A percentile compares a stretch with the other conserved stretches of the same genome.
Evolutionary conservation across 2,329 filamentous ascomycete genomes (phyloP).

Genomic region (Stachybotrys chartarum): DNA sequence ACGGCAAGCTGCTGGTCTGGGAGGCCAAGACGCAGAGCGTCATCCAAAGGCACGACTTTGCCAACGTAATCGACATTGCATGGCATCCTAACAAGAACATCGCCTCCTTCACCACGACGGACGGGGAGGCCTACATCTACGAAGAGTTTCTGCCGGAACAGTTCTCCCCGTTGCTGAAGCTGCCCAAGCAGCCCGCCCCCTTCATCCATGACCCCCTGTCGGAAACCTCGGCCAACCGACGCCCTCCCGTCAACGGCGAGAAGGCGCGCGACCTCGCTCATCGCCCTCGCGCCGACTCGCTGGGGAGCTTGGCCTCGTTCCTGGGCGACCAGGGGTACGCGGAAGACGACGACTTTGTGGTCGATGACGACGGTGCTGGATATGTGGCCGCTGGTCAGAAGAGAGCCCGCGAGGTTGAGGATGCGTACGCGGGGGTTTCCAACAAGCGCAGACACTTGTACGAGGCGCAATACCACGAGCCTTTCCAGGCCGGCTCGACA

Average conservation of each 20-base stretch:
- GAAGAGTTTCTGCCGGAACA: constrained; percentile 59
- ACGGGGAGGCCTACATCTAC: constrained; percentile 90
- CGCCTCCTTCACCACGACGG: constrained; percentile 82
- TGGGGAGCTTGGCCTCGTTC: constrained; percentile 78
- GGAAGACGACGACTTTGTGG: constrained; percentile 73
- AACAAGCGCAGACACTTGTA: constrained; percentile 43
- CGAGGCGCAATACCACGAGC: constrained; percentile 64
- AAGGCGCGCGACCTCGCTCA: constrained; percentile 40
- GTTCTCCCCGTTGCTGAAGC: constrained; percentile 46
- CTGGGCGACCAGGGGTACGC: constrained; percentile 51
- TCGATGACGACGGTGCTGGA: constrained; percentile 91
- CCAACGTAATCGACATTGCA: constrained; percentile 75
- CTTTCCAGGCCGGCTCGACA: constrained; percentile 91
- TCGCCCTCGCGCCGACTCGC: constrained; percentile 52
- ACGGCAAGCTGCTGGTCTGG: constrained; percentile 73
- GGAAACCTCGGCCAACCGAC: constrained; percentile 61
- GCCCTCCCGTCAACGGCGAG: constrained; percentile 46
- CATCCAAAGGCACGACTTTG: constrained; percentile 69
- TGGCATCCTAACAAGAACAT: constrained; percentile 92
- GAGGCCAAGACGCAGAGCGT: constrained; percentile 82
- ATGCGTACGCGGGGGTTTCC: constrained; percentile 33
- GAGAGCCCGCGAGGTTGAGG: constrained; percentile 44
- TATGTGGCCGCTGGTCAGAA: constrained; percentile 60
- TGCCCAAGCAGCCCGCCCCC: constrained; percentile 66
- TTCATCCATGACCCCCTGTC: constrained; percentile 75